Base-by-base conservation (phyloP, 1,284 basidiomycete genomes). In the Tilletia walkeri region DNA sequence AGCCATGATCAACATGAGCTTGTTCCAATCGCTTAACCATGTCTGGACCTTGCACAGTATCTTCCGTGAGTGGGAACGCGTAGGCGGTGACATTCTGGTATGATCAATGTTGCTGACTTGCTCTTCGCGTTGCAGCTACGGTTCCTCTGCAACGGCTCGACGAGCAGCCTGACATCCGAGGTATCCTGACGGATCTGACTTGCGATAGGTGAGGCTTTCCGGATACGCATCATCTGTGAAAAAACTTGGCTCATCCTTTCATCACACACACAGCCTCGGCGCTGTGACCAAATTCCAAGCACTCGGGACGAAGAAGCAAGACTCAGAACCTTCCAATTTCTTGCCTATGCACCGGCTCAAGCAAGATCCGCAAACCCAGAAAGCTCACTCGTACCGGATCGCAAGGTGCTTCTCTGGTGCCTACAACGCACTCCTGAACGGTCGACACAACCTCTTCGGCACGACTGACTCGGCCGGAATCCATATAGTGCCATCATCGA, bases 1-100 rank as follows among this genome's bases (percentile, higher is more conserved):
- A 18, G 50, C 50, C 10, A 53, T 53, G 50, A 53, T 53, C 50
- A 53, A 53, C 50, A 53, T 53, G 50, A 53, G 50, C 41, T 18
- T 53, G 5, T 53, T 53, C 49, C 49, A 53, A 24, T 53, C 49
- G 16, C 49, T 53, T 5, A 6, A 18, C n/a, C 6, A 53, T 24
- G 6, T 53, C 16, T 53, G 49, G 49, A 18, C 49, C 5, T 18
- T 53, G 49, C 14, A 24, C 18, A 6, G 49, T 18, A 24, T 53
- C 49, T 53, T 53, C 16, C 49, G 49, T 53, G 49, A 18, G 49
- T 53, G 12, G 41, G 12, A 45, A 45, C n/a, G n/a, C n/a, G n/a
- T n/a, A n/a, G n/a, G n/a, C n/a, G n/a, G n/a, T n/a, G n/a, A n/a
- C n/a, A n/a, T n/a, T n/a, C n/a, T n/a, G n/a, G n/a, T n/a, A n/a